Evolutionary conservation across 2,329 filamentous ascomycete species (phyloP).

Genomic region (Talaromyces sp.): DNA sequence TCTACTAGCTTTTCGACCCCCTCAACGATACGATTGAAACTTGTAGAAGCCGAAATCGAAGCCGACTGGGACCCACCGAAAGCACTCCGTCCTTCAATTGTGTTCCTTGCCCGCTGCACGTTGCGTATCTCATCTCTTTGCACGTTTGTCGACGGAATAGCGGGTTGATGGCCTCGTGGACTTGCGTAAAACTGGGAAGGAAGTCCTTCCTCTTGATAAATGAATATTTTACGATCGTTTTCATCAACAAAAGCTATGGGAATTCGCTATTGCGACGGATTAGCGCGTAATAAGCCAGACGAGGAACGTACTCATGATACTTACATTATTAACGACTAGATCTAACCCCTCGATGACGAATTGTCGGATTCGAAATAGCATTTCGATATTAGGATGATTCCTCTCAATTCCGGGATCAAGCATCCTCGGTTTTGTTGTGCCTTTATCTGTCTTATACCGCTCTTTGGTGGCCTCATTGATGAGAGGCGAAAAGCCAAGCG

Average conservation of each 20-base stretch:
- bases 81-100: conserved; percentile 31
- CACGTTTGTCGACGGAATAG: conserved; percentile 39
- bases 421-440: conserved; percentile 51
- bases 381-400: conserved; percentile 59
- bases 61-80: conserved; percentile 48
- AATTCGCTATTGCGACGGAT: conserved; percentile 37
- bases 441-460: conserved; percentile 50
- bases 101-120: conserved; percentile 25
- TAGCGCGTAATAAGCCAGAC: conserved; percentile 20
- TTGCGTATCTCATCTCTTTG: conserved; percentile 40
- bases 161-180: conserved; percentile 40
- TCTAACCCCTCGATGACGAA: conserved; percentile 60
- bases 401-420: conserved; percentile 51
- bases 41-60: conserved; percentile 42
- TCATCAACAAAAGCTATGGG: conserved; percentile 49
- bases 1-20: conserved; percentile 40
- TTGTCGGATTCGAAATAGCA: conserved; percentile 63
- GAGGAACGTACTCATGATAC: conserved; percentile 1
- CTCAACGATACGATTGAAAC: conserved; percentile 40
- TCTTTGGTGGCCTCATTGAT: conserved; percentile 48
- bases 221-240: conserved; percentile 46
- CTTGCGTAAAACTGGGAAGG: conserved; percentile 50
- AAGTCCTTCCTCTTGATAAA: conserved; percentile 53
- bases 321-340: conserved; percentile 51
- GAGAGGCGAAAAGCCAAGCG: conserved; percentile 63